A percentile compares a stretch with the other conserved stretches of the same genome.
Evolutionary conservation across 78 protist genomes (phyloP).

Genomic region (Dictyostelium intermedium): DNA sequence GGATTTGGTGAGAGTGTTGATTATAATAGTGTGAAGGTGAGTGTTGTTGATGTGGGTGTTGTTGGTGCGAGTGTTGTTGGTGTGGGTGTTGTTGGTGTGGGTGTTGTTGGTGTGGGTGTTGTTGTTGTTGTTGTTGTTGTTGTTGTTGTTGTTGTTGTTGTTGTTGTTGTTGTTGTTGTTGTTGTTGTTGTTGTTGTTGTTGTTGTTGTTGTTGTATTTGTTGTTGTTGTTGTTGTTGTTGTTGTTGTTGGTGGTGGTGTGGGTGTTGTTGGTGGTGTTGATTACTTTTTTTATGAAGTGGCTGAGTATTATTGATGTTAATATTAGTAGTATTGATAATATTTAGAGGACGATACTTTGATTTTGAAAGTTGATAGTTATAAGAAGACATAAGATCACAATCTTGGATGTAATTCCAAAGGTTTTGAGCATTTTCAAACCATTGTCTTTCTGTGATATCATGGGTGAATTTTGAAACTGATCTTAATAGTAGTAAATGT

Average conservation of each 20-base stretch:
- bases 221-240: not conserved
- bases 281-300: not conserved
- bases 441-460: constrained; percentile 36
- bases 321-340: not conserved
- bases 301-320: not conserved
- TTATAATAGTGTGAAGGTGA: too few species aligned
- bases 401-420: constrained; percentile 25
- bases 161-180: not conserved
- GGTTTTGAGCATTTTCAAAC: constrained; percentile 22
- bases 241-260: not conserved
- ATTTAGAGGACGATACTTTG: constrained; percentile 13
- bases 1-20: not conserved
- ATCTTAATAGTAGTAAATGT: not conserved
- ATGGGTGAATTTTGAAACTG: constrained; percentile 12
- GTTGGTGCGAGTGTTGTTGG: not conserved
- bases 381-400: constrained; percentile 7
- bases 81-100: not conserved
- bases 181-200: not conserved
- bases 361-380: not conserved
- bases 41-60: not conserved
- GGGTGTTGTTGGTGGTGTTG: not conserved
- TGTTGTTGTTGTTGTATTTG: not conserved
- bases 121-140: not conserved
- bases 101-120: not conserved
- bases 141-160: not conserved